Conservation (phyloP, 1,139 yeast genomes). For the Citeromyces siamensis region DNA sequence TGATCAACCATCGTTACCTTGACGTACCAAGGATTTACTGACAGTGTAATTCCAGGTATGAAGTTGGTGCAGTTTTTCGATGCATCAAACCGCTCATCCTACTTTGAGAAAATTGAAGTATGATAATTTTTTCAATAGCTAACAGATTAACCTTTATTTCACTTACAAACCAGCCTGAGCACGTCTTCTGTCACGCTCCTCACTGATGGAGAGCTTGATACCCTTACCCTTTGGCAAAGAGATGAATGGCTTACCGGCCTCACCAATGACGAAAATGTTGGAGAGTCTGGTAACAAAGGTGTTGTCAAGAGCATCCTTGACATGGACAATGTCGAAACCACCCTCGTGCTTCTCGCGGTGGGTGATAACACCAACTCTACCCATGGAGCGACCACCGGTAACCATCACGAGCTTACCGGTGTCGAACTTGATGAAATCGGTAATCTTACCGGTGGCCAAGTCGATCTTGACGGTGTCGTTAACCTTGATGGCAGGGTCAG, state of each 20-base stretch:
- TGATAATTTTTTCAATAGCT: too few relatives aligned
- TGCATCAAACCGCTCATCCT: too few relatives aligned
- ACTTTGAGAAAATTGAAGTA: too few relatives aligned
- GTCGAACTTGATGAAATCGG: slow-evolving; percentile 88
- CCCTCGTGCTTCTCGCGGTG: slow-evolving; percentile 99
- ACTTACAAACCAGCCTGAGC: slow-evolving; percentile 40
- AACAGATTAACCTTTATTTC: slow-evolving; percentile 1
- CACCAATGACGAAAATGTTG: slow-evolving; percentile 97
- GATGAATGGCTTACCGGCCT: slow-evolving; percentile 94
- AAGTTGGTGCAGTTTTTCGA: too few relatives aligned
- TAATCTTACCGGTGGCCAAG: slow-evolving; percentile 89
- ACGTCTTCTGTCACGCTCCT: slow-evolving; percentile 99
- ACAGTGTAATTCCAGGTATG: too few relatives aligned
- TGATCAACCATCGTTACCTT: too few relatives aligned
- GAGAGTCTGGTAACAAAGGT: slow-evolving; percentile 95
- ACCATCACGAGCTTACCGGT: slow-evolving; percentile 94
- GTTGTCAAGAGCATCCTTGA: slow-evolving; percentile 96
- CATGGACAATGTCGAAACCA: slow-evolving; percentile 98
- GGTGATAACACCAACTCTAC: slow-evolving; percentile 96
- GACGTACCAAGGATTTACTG: too few relatives aligned
- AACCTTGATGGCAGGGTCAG: slow-evolving; percentile 92
- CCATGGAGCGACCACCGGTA: slow-evolving; percentile 99
- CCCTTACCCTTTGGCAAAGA: slow-evolving; percentile 99
- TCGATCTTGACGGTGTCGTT: slow-evolving; percentile 97
- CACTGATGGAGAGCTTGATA: slow-evolving; percentile 94